These are phyloP conservation scores for Suillus cothurnatus DNA, from an alignment of 768 basidiomycete genomes.

Conservation along the genomic window DNA sequence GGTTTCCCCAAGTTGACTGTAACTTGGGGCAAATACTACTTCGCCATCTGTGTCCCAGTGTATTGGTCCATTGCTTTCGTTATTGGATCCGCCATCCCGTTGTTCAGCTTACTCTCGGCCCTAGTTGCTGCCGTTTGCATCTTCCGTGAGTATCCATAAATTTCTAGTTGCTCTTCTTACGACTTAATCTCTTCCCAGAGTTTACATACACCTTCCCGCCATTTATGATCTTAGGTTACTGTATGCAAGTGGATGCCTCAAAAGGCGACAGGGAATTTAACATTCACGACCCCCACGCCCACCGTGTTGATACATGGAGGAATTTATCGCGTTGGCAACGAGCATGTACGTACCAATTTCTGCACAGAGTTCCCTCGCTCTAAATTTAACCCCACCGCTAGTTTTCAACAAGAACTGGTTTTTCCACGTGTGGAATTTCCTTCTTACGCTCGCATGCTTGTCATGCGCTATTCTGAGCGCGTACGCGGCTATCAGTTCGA, in stretches of 20 bases:
- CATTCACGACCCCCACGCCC: slow-evolving; percentile 25
- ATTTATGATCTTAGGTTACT: slow-evolving; percentile 34
- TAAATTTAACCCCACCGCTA: slow-evolving; percentile 3
- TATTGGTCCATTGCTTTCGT: slow-evolving; percentile 46
- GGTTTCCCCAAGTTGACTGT: slow-evolving; percentile 52
- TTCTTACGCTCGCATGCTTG: slow-evolving; percentile 46
- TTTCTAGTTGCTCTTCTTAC: slow-evolving; percentile 37
- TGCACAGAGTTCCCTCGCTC: not conserved
- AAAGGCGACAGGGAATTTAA: slow-evolving; percentile 25
- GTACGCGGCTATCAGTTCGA: slow-evolving; percentile 45
- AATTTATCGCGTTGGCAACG: slow-evolving; percentile 31
- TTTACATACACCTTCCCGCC: slow-evolving; percentile 45
- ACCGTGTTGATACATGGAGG: slow-evolving; percentile 34
- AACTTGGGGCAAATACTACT: slow-evolving; percentile 32
- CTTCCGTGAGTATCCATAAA: slow-evolving; percentile 39
- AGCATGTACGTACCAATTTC: slow-evolving; percentile 24
- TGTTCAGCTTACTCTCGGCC: slow-evolving; percentile 53
- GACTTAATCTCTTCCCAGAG: slow-evolving; percentile 33
- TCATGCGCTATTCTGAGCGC: slow-evolving; percentile 51
- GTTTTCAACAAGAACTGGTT: slow-evolving; percentile 30
- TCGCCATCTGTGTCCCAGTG: slow-evolving; percentile 23
- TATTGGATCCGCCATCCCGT: slow-evolving; percentile 61
- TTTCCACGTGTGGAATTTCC: slow-evolving; percentile 56
- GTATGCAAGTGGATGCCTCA: slow-evolving; percentile 31
- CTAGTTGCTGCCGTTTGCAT: slow-evolving; percentile 61